Conservation (phyloP, 2,329 filamentous ascomycete genomes). For the Fusarium succisae region DNA sequence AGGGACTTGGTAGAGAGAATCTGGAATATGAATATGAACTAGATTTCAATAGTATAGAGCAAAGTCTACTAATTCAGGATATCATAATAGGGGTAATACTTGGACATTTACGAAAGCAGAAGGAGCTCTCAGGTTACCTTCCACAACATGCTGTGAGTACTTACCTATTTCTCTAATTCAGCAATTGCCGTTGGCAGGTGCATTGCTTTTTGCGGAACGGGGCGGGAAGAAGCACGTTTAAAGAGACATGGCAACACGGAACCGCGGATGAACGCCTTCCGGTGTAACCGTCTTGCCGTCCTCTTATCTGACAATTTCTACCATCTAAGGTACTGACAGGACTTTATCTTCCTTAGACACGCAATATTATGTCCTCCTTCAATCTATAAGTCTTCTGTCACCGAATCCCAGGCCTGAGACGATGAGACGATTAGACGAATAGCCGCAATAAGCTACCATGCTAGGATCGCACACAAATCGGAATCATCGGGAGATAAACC, state of each 20-base stretch:
- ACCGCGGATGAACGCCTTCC: constrained; percentile 21
- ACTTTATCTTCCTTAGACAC: background rate
- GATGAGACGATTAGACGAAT: background rate
- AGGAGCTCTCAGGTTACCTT: background rate
- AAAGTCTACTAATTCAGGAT: background rate
- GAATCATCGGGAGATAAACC: constrained; percentile 4
- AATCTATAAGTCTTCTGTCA: background rate
- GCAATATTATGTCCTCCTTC: background rate
- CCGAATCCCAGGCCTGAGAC: background rate
- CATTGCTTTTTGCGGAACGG: constrained; percentile 17
- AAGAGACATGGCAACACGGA: constrained; percentile 7
- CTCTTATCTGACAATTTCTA: background rate
- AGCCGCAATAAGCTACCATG: background rate
- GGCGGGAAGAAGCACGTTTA: constrained; percentile 7
- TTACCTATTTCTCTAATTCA: background rate
- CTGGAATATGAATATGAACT: background rate
- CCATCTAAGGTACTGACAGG: background rate
- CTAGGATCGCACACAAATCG: background rate
- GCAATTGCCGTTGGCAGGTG: constrained; percentile 7
- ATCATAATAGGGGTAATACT: background rate
- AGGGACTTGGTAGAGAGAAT: background rate
- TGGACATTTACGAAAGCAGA: background rate
- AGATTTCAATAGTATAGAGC: background rate
- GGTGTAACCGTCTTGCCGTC: constrained; percentile 26
- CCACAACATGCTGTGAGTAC: background rate